A percentile compares a stretch with the other conserved stretches of the same genome.
These are phyloP conservation scores for Debaryomyces tyrocola DNA, from an alignment of 805 yeast genomes.

Conservation along the genomic window DNA sequence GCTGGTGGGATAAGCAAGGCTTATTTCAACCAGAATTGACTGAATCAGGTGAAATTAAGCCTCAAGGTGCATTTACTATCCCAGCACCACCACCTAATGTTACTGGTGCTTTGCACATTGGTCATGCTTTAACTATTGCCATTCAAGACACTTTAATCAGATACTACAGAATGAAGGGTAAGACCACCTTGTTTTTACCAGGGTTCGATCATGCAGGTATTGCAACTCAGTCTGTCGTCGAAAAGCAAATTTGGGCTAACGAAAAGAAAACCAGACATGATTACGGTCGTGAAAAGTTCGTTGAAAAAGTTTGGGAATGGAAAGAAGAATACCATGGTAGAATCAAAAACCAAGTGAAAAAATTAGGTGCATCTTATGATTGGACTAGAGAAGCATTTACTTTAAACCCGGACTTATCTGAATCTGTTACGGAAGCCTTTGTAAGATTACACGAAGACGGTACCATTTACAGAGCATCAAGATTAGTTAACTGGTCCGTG, in stretches of 20 bases:
- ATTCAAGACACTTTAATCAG: conserved; percentile 93
- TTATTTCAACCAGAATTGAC: conserved; percentile 85
- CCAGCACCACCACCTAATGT: conserved; percentile 99
- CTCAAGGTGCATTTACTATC: conserved; percentile 83
- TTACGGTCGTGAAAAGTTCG: conserved; percentile 86
- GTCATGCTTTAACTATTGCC: conserved; percentile 94
- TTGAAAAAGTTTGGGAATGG: conserved; percentile 96
- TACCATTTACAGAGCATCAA: conserved; percentile 86
- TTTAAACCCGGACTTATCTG: conserved; percentile 70
- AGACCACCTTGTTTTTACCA: conserved; percentile 87
- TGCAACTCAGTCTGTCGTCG: conserved; percentile 97
- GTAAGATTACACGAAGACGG: conserved; percentile 93
- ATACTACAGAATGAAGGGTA: conserved; percentile 95
- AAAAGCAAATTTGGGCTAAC: conserved; percentile 88
- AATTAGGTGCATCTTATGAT: conserved; percentile 95
- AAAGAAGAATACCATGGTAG: conserved; percentile 87
- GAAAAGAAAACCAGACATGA: conserved; percentile 92
- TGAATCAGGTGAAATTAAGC: conserved; percentile 69
- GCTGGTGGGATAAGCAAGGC: conserved; percentile 92
- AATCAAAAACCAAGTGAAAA: conserved; percentile 80
- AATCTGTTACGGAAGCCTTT: conserved; percentile 88
- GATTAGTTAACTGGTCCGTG: conserved; percentile 96
- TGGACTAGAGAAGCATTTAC: conserved; percentile 96
- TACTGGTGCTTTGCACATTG: conserved; percentile 97
- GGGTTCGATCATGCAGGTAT: conserved; percentile 99